Evolutionary conservation across 768 basidiomycete species (phyloP), one percentile per base, ranked within the genome.

Genomic region (Rickenella mellea): DNA sequence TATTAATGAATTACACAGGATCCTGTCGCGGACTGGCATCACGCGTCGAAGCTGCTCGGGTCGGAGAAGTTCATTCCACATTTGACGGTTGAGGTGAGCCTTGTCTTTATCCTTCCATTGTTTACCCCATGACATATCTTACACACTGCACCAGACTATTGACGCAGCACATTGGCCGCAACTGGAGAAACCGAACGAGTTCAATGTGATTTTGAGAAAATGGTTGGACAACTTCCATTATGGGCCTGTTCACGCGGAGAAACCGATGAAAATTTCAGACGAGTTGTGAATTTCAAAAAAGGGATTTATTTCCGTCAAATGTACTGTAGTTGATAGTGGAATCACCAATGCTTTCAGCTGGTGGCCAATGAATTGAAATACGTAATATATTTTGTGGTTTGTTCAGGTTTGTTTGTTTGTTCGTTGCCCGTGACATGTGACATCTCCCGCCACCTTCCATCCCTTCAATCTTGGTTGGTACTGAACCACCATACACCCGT

Each of bases 161-260:
- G 53, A 60, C 6, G 74, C 74, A 0, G 70, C 76, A 4, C 83
- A 85, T 54, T 84, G 83, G 81, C 63, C 71, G 6, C 83, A 83
- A 27, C 60, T 84, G 15, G 83, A 85, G 54, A 55, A 68, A 45
- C 74, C 80, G 0, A 42, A 57, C 1, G 58, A 60, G 31, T 71
- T 78, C 54, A 85, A 84, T 48, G 36, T 43, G 0, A 57, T 71
- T 35, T 59, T 80, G 41, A 63, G 65, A 14, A 54, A 65, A 27
- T 84, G 82, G 80, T 61, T 85, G 32, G 47, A 52, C 4, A 37
- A 19, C 7, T 29, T 35, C 10, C 27, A 21, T 14, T 6, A 15
- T 11, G 2, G 4, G 9, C 19, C 19, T 36, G 33, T 2, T 10
- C 19, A 10, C 10, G 19, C 24, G 15, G 33, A 36, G 9, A 22